Base-by-base conservation (phyloP, 2,329 filamentous ascomycete species). In the Fonsecaea pugnacius region DNA sequence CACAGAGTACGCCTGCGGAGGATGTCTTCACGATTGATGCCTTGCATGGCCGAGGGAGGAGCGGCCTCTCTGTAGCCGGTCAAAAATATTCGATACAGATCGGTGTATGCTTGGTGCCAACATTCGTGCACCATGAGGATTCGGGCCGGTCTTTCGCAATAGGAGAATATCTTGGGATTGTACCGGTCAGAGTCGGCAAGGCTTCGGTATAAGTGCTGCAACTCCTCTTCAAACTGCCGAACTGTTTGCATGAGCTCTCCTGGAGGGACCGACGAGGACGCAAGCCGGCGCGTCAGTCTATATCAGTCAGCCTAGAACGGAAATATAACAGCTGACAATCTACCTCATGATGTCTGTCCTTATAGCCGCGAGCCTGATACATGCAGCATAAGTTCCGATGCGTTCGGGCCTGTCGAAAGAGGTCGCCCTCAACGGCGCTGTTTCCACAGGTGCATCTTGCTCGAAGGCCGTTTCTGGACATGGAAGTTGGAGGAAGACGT, bases 381-480 rank as follows among this genome's bases (percentile, higher is more conserved):
- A 62, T 27, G 64, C 64, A 58, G 64, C 64, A 48, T 60, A 60
- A 16, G 57, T 59, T 4, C 60, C 60, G 6, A 66, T 61, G n/a
- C 57, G 40, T 48, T 66, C 60, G 2, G 36, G 36, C 14, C 53
- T 57, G n/a, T 58, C 56, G 43, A 56, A 55, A 36, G 64, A 66
- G 14, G 35, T 58, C n/a, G 60, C 60, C 36, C 64, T 51, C n/a
- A 66, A 60, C 16, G 66, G 66, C 33, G 64, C 63, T 32, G 66
- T 68, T 21, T 53, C 58, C 27, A 64, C 58, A 1, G 60, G 57
- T n/a, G 54, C 35, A 35, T 66, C 64, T 27, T 58, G 63, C 71
- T 87, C 84, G 62, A 82, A 83, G 64, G 82, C 82, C 2, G 79
- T 77, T 72, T 83, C 81, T 68, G 83, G 82, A 70, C 80, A 83